Conservation (phyloP, 331 rosid species). For the Rhamnella rubrinervis region DNA sequence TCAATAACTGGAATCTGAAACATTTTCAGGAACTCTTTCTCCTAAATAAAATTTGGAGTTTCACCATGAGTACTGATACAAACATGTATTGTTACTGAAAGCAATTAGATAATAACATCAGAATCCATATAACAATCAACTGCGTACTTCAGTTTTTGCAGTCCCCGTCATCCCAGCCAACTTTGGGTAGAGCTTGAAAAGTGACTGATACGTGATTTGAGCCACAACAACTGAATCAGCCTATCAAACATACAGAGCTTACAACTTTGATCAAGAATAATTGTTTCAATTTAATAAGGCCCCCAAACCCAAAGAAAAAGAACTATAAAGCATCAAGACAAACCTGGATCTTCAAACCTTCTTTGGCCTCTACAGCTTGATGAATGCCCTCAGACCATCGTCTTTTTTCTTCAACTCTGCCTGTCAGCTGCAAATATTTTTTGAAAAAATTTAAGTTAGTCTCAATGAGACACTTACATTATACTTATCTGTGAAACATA, state of each 20-base stretch:
- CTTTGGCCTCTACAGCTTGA: slow-evolving; percentile 99
- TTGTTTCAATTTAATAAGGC: slow-evolving; percentile 3
- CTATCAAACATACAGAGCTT: slow-evolving; percentile 39
- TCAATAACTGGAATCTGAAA: slow-evolving; percentile 91
- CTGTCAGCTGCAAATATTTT: slow-evolving; percentile 68
- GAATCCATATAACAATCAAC: slow-evolving; percentile 22
- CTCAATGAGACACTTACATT: not conserved
- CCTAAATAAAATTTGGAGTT: slow-evolving; percentile 50
- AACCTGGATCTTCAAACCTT: slow-evolving; percentile 94
- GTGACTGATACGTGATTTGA: slow-evolving; percentile 96
- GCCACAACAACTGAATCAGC: slow-evolving; percentile 98
- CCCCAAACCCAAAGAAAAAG: slow-evolving; percentile 1
- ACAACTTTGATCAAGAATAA: slow-evolving; percentile 24
- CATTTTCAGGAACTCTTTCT: slow-evolving; percentile 96
- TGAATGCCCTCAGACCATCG: slow-evolving; percentile 99
- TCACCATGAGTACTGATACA: slow-evolving; percentile 15
- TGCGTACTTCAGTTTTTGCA: slow-evolving; percentile 89
- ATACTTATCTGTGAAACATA: not conserved
- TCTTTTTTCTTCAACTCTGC: slow-evolving; percentile 97
- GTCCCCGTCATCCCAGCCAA: slow-evolving; percentile 99
- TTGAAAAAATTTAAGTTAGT: slow-evolving; percentile 6
- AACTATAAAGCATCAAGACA: slow-evolving; percentile 15
- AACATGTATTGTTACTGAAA: slow-evolving; percentile 16
- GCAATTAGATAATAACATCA: slow-evolving; percentile 23
- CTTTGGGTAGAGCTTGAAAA: slow-evolving; percentile 95